A percentile compares a stretch with the other conserved stretches of the same genome.
These are phyloP conservation scores for Cyanodermella asteris DNA, from an alignment of 2,329 filamentous ascomycete species.

Conservation along the genomic window DNA sequence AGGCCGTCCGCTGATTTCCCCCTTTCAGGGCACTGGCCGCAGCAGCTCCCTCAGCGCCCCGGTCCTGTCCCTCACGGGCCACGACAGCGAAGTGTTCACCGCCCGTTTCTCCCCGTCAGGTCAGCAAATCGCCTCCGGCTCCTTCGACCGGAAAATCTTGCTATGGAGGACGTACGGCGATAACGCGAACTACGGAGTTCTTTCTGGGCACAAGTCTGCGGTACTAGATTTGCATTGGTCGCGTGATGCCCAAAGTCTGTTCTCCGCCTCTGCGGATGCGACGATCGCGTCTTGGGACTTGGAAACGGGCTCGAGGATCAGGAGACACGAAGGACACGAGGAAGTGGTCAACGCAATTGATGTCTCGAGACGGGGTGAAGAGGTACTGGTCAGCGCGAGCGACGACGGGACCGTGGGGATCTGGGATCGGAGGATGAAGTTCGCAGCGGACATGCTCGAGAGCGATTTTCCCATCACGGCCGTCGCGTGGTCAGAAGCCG, in stretches of 20 bases:
- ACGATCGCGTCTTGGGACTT: slow-evolving; percentile 88
- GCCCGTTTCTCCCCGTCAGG: slow-evolving; percentile 78
- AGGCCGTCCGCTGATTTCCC: too few relatives aligned
- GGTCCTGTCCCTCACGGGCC: too few relatives aligned
- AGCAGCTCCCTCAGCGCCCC: too few relatives aligned
- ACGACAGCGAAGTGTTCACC: slow-evolving; percentile 67
- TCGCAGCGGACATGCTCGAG: slow-evolving; percentile 68
- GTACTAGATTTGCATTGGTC: slow-evolving; percentile 92
- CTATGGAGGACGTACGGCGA: slow-evolving; percentile 84
- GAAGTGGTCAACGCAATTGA: slow-evolving; percentile 89
- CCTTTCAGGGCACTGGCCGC: too few relatives aligned
- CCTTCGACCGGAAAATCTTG: slow-evolving; percentile 86
- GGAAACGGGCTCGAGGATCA: slow-evolving; percentile 76
- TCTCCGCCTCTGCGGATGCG: slow-evolving; percentile 83
- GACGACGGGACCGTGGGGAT: slow-evolving; percentile 88
- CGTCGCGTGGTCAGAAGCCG: slow-evolving; percentile 75
- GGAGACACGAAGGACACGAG: slow-evolving; percentile 78
- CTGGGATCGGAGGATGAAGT: slow-evolving; percentile 86
- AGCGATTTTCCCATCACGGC: slow-evolving; percentile 86
- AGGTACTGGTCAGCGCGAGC: slow-evolving; percentile 72
- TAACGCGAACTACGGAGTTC: slow-evolving; percentile 80
- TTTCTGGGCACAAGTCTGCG: slow-evolving; percentile 78
- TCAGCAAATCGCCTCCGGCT: slow-evolving; percentile 75
- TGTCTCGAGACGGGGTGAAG: slow-evolving; percentile 71
- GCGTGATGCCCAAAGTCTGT: slow-evolving; percentile 73